Conservation (phyloP, 345 rosid species). For the Pugionium cornutum region DNA sequence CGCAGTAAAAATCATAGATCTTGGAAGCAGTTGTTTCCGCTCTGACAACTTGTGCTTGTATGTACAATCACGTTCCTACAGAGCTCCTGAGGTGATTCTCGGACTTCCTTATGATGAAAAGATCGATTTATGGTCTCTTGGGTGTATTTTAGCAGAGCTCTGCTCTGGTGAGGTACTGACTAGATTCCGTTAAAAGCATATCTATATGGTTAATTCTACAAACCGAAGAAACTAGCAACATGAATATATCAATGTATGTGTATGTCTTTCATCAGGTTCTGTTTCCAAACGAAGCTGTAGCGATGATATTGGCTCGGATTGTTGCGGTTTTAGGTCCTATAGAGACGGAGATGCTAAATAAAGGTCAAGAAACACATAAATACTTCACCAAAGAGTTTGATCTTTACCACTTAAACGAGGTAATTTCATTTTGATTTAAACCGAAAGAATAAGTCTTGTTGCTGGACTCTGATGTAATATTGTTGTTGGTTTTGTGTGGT, state of each 20-base stretch:
- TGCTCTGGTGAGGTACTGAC: constrained; percentile 80
- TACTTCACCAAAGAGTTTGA: constrained; percentile 85
- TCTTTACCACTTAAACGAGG: constrained; percentile 73
- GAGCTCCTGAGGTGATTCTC: constrained; percentile 96
- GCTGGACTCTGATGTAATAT: constrained; percentile 19
- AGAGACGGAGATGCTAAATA: constrained; percentile 73
- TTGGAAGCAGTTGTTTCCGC: constrained; percentile 94
- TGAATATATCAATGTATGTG: background rate
- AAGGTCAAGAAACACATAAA: constrained; percentile 76
- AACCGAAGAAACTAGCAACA: background rate
- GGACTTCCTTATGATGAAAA: constrained; percentile 89
- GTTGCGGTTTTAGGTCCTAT: constrained; percentile 75
- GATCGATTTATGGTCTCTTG: constrained; percentile 95
- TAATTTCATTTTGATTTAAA: constrained; percentile 26
- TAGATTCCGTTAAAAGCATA: constrained; percentile 6
- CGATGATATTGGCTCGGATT: constrained; percentile 78
- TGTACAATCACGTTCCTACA: constrained; percentile 91
- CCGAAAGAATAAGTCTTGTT: background rate
- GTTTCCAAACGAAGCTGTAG: constrained; percentile 78
- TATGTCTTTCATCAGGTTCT: constrained; percentile 55
- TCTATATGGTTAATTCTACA: background rate
- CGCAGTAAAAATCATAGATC: constrained; percentile 88
- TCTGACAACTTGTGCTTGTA: constrained; percentile 79
- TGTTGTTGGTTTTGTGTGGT: constrained; percentile 26
- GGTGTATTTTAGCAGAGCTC: constrained; percentile 92